Evolutionary conservation across 2,329 filamentous ascomycete genomes (phyloP), one percentile per base, ranked within the genome.

Genomic region (Fusarium subtropicale): DNA sequence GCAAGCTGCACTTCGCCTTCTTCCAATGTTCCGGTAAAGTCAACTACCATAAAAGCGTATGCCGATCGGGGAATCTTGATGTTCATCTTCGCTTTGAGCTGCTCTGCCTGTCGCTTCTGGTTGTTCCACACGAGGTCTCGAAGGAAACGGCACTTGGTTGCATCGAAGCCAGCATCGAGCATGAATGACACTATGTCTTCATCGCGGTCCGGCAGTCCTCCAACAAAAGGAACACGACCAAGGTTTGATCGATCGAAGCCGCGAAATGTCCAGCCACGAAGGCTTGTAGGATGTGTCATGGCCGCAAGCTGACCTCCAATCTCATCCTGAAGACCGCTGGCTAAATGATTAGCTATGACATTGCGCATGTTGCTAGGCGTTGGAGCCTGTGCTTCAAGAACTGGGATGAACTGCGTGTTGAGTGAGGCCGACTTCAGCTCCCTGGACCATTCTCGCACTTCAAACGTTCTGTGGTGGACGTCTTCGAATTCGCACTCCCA

Each of bases 351-450:
- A 0, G 81, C 80, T 0, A 94, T 80, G 0, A 78, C 76, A 0
- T 79, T 47, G 8, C 82, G 80, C 85, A 90, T 87, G 1, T 28
- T 41, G 2, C 7, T 12, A 15, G 74, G 74, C 12, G 87, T 71
- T 0, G 82, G 80, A 0, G 90, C 86, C 31, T 88, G 83, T 34
- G 91, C 86, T 20, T 88, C 81, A 0, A 95, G 78, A 1, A 95
- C 87, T 0, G 89, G 87, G 3, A 95, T 84, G 51, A 93, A 88
- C 30, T 92, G 90, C 1, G 86, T 79, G 71, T 94, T 92, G 0
- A 94, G 79, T 0, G 82, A 80, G 0, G 89, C 87, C 0, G 87
- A 78, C 15, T 76, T 66, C 7, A 75, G 31, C 34, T 77, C 71
- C 18, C 57, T 71, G 2, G 78, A 58, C 70, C 71, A 79, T 24